Conservation (phyloP, 257 asterid genomes). For the Thymus mandschuricus region DNA sequence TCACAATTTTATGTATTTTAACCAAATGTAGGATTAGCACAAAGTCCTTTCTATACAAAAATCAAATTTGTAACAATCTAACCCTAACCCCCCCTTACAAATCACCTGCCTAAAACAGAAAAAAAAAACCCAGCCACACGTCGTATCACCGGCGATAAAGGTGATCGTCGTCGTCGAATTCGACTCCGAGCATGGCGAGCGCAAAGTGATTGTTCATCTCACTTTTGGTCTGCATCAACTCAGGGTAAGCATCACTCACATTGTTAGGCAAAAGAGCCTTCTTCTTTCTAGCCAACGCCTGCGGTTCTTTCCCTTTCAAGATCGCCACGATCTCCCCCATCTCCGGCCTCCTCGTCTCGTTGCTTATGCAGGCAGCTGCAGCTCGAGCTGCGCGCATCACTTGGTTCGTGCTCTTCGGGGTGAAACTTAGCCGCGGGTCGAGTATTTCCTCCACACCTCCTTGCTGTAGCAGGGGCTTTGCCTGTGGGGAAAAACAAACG, state of each 20-base stretch:
- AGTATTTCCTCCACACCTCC: conserved; percentile 57
- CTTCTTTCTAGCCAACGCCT: conserved; percentile 43
- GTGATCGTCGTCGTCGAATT: conserved; percentile 67
- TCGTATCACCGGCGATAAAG: conserved; percentile 52
- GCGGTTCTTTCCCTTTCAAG: conserved; percentile 53
- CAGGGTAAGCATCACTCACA: conserved; percentile 42
- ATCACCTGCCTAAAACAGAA: conserved; percentile 17
- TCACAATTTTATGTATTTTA: not conserved
- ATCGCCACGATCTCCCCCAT: conserved; percentile 59
- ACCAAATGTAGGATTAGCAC: not conserved
- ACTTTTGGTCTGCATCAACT: conserved; percentile 59
- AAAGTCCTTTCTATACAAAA: conserved; percentile 42
- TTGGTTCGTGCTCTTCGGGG: conserved; percentile 42
- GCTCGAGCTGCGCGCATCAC: conserved; percentile 59
- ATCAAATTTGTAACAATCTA: conserved; percentile 30
- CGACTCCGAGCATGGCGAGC: conserved; percentile 92
- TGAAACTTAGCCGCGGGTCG: conserved; percentile 48
- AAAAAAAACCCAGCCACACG: not conserved
- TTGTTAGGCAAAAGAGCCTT: conserved; percentile 35
- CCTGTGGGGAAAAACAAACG: conserved; percentile 40
- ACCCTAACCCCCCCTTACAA: conserved; percentile 23
- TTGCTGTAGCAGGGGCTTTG: conserved; percentile 69
- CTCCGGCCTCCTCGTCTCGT: conserved; percentile 64
- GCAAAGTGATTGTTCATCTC: conserved; percentile 86
- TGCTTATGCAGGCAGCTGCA: conserved; percentile 64